phyloP scores from a whole-genome alignment of 208 protist genomes.

The Trichomonas vaginalis region DNA sequence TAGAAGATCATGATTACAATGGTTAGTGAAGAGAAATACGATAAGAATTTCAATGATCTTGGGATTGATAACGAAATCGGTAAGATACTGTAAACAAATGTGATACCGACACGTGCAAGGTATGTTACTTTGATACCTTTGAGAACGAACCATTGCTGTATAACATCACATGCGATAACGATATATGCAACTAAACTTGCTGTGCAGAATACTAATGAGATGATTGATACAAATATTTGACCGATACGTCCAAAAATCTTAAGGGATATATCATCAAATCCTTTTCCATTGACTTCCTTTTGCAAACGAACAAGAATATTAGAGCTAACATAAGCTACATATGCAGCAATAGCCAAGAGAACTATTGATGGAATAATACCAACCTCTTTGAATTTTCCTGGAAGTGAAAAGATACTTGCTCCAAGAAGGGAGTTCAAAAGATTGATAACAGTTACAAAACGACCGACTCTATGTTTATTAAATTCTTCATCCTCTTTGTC shows the following conservation, averaged over 20 bases:
- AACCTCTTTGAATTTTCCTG: neutral
- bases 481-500: neutral
- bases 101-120: neutral
- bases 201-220: neutral
- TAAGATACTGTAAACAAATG: neutral
- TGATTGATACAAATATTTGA: neutral
- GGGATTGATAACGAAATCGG: neutral
- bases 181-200: neutral
- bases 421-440: neutral
- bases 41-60: neutral
- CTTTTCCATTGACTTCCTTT: neutral
- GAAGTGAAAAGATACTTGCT: neutral
- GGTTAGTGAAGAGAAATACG: neutral
- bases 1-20: neutral
- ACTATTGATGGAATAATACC: neutral
- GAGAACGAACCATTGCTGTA: neutral
- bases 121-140: neutral
- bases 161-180: neutral
- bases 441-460: neutral
- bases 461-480: neutral
- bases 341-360: neutral
- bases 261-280: neutral
- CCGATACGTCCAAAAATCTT: neutral
- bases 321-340: neutral
- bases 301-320: neutral